Percentiles rank a stretch among this genome's conserved stretches.
phyloP scores from a whole-genome alignment of 2,329 filamentous ascomycete genomes.

The Fusarium buxicola region DNA sequence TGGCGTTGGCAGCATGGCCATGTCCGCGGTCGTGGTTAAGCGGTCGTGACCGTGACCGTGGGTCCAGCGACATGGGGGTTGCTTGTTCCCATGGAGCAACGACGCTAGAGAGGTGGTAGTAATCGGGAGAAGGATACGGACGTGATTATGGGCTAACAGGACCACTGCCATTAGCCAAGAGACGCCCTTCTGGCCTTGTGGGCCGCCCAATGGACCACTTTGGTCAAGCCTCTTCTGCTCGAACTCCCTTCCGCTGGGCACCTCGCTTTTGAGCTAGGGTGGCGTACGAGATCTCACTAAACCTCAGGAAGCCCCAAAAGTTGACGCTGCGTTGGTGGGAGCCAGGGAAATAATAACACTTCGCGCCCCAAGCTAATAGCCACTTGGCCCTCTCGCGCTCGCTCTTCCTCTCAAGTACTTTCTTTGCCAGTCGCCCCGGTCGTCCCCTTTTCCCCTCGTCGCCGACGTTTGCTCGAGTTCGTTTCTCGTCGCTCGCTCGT shows the following conservation, averaged over 20 bases:
- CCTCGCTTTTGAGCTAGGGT: conserved; percentile 10
- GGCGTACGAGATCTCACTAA: conserved; percentile 42
- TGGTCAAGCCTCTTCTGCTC: conserved; percentile 7
- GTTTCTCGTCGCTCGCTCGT: not conserved
- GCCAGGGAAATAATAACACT: conserved; percentile 34
- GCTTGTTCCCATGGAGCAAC: conserved; percentile 25
- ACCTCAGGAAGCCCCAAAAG: conserved; percentile 33
- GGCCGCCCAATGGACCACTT: not conserved
- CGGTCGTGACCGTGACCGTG: conserved; percentile 9
- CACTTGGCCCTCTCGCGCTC: conserved; percentile 22
- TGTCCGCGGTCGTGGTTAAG: conserved; percentile 25
- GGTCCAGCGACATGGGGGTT: conserved; percentile 29
- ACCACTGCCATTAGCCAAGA: conserved; percentile 13
- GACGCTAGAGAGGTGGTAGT: conserved; percentile 36
- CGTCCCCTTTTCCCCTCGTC: not conserved
- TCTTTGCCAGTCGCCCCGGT: not conserved
- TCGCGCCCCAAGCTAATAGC: conserved; percentile 23
- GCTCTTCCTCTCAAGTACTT: not conserved
- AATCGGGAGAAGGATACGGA: conserved; percentile 37
- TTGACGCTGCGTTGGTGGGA: conserved; percentile 31
- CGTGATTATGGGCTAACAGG: conserved; percentile 28
- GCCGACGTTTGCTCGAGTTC: conserved; percentile 10
- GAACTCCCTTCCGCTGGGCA: conserved; percentile 10
- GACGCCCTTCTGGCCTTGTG: conserved; percentile 3
- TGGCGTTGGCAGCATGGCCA: conserved; percentile 13